Evolutionary conservation across 371 early-diverging fungal species (phyloP).

Genomic region (Thermomucor indicae-seudaticae): DNA sequence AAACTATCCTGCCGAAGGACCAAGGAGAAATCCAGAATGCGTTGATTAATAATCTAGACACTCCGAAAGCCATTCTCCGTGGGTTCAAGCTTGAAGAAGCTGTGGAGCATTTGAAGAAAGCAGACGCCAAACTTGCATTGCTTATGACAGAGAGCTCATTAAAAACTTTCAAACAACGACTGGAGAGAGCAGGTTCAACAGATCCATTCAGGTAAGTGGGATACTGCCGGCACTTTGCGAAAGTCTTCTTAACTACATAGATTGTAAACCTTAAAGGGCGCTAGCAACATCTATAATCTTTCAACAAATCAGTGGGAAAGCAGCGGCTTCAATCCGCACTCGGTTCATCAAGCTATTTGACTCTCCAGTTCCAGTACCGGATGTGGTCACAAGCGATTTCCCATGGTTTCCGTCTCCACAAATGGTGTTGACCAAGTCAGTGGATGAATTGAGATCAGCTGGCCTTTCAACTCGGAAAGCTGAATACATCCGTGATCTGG

Average conservation of each 20-base stretch:
- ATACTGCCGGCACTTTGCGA: neutral
- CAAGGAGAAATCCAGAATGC: too few species aligned
- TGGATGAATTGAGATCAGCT: conserved; percentile 27
- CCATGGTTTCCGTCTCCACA: conserved; percentile 44
- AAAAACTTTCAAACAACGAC: conserved; percentile 5
- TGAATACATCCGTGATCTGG: conserved; percentile 42
- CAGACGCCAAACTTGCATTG: conserved; percentile 28
- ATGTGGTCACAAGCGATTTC: conserved; percentile 5
- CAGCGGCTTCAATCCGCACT: conserved; percentile 35
- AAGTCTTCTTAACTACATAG: neutral
- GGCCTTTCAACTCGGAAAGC: conserved; percentile 48
- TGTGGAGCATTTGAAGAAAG: conserved; percentile 19
- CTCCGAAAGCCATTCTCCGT: neutral
- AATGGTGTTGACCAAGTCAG: conserved; percentile 20
- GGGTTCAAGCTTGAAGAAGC: conserved; percentile 12
- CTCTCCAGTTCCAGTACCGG: conserved; percentile 9
- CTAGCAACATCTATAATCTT: conserved; percentile 41
- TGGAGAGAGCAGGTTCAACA: conserved; percentile 3
- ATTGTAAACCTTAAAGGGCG: conserved; percentile 12
- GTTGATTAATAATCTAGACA: too few species aligned
- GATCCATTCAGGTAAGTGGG: conserved; percentile 26
- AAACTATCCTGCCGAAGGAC: too few species aligned
- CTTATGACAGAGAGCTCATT: conserved; percentile 6
- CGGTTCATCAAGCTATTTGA: conserved; percentile 40
- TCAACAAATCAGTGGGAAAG: conserved; percentile 54